These are phyloP conservation scores for Pleurotus giganteus DNA, from an alignment of 768 basidiomycete genomes.

Conservation along the genomic window DNA sequence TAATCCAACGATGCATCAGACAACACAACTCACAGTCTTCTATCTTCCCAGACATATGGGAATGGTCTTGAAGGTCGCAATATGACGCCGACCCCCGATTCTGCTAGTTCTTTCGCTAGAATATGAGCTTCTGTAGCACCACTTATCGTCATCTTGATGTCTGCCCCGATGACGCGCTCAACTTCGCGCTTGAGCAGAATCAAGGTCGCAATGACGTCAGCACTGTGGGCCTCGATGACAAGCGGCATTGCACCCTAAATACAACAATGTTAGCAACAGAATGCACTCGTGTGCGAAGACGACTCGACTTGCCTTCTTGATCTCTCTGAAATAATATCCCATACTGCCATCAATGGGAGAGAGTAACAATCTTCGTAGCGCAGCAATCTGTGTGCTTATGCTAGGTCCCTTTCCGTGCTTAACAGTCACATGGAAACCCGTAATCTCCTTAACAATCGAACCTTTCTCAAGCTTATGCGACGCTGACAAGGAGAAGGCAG, in stretches of 20 bases:
- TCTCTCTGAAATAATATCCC: constrained; percentile 45
- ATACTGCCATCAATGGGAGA: constrained; percentile 34
- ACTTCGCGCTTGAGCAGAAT: constrained; percentile 67
- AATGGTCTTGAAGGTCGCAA: constrained; percentile 61
- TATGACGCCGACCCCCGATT: constrained; percentile 46
- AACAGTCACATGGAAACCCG: constrained; percentile 67
- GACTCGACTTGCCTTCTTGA: constrained; percentile 33
- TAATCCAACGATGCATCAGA: constrained; percentile 25
- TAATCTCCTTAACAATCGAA: constrained; percentile 61
- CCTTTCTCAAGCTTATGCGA: constrained; percentile 56
- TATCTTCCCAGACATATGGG: constrained; percentile 70
- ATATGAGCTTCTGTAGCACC: constrained; percentile 68
- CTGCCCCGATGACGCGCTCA: constrained; percentile 39
- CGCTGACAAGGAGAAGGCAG: constrained; percentile 61
- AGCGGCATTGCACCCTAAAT: constrained; percentile 67
- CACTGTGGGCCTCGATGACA: constrained; percentile 71
- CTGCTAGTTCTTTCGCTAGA: constrained; percentile 64
- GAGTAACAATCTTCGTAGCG: constrained; percentile 64
- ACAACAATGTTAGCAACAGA: background rate
- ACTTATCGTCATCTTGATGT: constrained; percentile 57
- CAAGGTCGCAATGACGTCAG: constrained; percentile 80
- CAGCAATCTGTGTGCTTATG: constrained; percentile 80
- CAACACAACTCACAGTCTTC: constrained; percentile 50
- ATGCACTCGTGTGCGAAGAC: background rate
- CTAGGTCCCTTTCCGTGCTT: constrained; percentile 46